Evolutionary conservation across 164 flowering plant genomes (phyloP), one percentile per base, ranked within the genome.

Genomic region (Magnolia kwangsiensis): DNA sequence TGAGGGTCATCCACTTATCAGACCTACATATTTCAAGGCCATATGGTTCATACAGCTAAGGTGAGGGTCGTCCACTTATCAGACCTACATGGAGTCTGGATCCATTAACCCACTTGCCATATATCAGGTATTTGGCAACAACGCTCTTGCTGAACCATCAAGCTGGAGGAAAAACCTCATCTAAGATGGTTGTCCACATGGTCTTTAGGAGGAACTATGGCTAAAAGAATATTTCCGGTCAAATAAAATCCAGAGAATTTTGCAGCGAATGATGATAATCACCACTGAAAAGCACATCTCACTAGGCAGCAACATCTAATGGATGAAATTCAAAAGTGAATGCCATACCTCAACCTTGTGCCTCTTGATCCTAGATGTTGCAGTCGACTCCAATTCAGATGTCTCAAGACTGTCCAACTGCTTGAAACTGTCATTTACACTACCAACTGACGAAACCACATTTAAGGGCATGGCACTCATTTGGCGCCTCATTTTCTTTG

Each of bases 381-480:
- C 97, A 75, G 95, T 92, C 65, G 95, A 94, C 84, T 92, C 98
- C 72, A 89, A 75, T 16, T 92, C 97, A 76, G 92, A 87, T 51
- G 84, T 73, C 77, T 93, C 98, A 23, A 87, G 77, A 78, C 82
- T 83, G 74, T 66, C 81, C 21, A 90, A 72, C 20, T 81, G 91
- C 80, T 85, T 85, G 68, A 88, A 80, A 81, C 86, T 87, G 75
- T 90, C 92, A 80, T 85, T 85, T 24, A 83, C 73, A 73, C 95
- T 91, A 64, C 96, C 89, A 74, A 82, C 84, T 74, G 97, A 88
- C 80, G 95, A 85, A 31, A 82, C 90, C 76, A 78, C 90, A 83
- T 87, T 87, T 72, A 88, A 79, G 50, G 97, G 96, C 88, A 90
- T 84, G 37, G 94, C 92, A 86, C 86, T 91, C 13, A 90, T 93